A percentile compares a stretch with the other conserved stretches of the same genome.
Conservation (phyloP, 1,284 basidiomycete genomes). For the Ustilago shanxiensis region DNA sequence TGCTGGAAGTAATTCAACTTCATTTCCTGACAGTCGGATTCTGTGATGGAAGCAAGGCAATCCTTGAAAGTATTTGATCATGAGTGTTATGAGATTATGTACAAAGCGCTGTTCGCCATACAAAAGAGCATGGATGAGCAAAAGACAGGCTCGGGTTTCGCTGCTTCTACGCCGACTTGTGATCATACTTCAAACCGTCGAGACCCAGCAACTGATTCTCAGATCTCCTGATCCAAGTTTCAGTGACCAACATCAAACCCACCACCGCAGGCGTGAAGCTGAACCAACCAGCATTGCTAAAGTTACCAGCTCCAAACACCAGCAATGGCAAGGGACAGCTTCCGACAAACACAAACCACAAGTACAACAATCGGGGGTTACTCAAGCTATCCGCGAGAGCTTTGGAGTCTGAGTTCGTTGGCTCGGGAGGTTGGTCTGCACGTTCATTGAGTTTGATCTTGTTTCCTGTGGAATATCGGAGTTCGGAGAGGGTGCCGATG, state of each 20-base stretch:
- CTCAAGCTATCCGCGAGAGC: constrained; percentile 31
- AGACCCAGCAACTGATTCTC: constrained; percentile 61
- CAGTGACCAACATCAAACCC: constrained; percentile 45
- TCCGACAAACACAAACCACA: constrained; percentile 60
- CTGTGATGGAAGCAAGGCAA: not conserved
- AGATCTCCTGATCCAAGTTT: constrained; percentile 58
- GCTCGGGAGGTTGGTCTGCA: constrained; percentile 22
- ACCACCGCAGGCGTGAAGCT: constrained; percentile 54
- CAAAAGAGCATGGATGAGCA: not conserved
- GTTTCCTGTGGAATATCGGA: constrained; percentile 52
- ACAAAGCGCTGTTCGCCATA: no score
- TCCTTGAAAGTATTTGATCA: not conserved
- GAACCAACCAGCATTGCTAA: constrained; percentile 68
- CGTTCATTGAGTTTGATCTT: constrained; percentile 32
- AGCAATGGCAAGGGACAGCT: constrained; percentile 60
- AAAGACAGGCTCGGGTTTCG: no score
- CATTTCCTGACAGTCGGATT: not conserved
- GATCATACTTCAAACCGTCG: constrained; percentile 62
- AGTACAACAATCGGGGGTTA: constrained; percentile 61
- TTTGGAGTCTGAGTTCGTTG: constrained; percentile 26
- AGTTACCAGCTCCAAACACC: constrained; percentile 68
- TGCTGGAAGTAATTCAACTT: not conserved
- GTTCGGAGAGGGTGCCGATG: constrained; percentile 58
- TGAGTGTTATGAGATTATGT: not conserved
- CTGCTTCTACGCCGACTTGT: constrained; percentile 60